These are phyloP conservation scores for Penicillium psychrofluorescens DNA, from an alignment of 495 filamentous ascomycete species.

Conservation along the genomic window DNA sequence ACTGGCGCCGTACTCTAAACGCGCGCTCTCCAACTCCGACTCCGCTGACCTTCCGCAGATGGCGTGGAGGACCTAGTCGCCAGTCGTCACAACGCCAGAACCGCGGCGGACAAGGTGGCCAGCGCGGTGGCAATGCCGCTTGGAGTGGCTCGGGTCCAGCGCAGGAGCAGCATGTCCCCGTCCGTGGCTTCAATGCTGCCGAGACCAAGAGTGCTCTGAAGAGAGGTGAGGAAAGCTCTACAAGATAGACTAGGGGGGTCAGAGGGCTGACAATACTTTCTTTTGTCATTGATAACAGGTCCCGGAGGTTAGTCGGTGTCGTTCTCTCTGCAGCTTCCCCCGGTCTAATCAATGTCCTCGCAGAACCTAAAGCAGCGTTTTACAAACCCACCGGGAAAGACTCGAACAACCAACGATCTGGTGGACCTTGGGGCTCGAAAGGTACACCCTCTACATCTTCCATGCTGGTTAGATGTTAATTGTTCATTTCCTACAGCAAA, in stretches of 20 bases:
- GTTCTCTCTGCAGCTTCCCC: background rate
- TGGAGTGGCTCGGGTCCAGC: slow-evolving; percentile 20
- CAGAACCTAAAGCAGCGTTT: slow-evolving; percentile 26
- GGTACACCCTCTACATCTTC: slow-evolving; percentile 23
- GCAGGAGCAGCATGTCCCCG: slow-evolving; percentile 38
- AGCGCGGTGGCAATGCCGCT: slow-evolving; percentile 23
- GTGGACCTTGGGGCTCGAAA: slow-evolving; percentile 44
- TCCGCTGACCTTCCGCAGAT: slow-evolving; percentile 20
- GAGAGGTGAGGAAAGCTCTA: slow-evolving; percentile 15
- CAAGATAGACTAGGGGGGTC: no score
- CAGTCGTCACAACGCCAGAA: slow-evolving; percentile 32
- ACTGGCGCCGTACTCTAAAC: background rate
- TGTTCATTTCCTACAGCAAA: slow-evolving; percentile 30
- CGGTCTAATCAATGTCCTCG: slow-evolving; percentile 2
- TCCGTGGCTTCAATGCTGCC: slow-evolving; percentile 39
- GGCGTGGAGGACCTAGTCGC: slow-evolving; percentile 38
- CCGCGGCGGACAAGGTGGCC: slow-evolving; percentile 22
- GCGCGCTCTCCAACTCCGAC: background rate
- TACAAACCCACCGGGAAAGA: slow-evolving; percentile 39
- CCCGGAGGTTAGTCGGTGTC: slow-evolving; percentile 17
- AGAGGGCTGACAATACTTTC: no score
- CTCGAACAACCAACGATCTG: slow-evolving; percentile 26
- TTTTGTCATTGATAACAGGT: slow-evolving; percentile 9
- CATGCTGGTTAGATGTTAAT: background rate
- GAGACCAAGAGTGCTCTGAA: slow-evolving; percentile 38